Conservation (phyloP, 306 rosid species). For the Cicer bijugum region DNA sequence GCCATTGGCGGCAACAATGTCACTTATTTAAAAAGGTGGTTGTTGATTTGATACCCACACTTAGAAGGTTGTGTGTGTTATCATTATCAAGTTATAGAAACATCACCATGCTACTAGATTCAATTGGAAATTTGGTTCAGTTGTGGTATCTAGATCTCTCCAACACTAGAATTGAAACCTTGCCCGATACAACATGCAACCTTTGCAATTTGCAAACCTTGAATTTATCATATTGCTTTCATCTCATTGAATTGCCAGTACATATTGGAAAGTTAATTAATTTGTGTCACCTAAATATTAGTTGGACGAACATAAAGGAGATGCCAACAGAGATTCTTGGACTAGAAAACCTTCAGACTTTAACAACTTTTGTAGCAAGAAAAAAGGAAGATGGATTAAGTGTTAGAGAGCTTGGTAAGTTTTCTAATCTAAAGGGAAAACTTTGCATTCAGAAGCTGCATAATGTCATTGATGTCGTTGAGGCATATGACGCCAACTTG, state of each 20-base stretch:
- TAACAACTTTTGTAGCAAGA: not conserved
- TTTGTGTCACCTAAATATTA: not conserved
- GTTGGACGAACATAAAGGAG: not conserved
- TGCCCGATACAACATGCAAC: not conserved
- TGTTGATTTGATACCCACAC: constrained; percentile 1
- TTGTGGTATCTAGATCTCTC: constrained; percentile 9
- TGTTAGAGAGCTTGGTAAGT: not conserved
- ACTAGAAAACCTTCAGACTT: not conserved
- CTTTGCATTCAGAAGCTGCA: not conserved
- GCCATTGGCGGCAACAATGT: not conserved
- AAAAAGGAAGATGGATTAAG: not conserved
- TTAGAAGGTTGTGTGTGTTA: not conserved
- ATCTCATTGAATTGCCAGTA: not conserved
- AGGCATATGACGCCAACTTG: not conserved
- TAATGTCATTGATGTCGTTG: not conserved
- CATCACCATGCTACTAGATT: not conserved
- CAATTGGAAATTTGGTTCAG: constrained; percentile 18
- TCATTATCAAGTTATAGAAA: constrained; percentile 4
- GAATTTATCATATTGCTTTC: not conserved
- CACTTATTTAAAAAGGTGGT: not conserved
- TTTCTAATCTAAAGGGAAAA: not conserved
- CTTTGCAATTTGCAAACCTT: constrained; percentile 18
- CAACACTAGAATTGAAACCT: not conserved
- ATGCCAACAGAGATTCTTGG: not conserved
- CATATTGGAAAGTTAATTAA: constrained; percentile 1